Evolutionary conservation across 331 rosid genomes (phyloP).

Genomic region (Erythrophleum ivorense): DNA sequence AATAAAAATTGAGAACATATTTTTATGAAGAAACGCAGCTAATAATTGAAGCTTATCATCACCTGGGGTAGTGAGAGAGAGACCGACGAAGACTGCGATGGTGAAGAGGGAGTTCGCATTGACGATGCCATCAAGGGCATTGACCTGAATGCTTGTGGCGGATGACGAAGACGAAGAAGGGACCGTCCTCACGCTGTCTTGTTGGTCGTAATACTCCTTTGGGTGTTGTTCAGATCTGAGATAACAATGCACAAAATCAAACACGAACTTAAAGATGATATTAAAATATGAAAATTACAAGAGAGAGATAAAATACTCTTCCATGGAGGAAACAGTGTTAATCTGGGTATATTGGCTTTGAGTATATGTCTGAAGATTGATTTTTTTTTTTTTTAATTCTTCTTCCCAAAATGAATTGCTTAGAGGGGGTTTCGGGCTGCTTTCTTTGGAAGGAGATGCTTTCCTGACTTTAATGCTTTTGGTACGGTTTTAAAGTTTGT

Average conservation of each 20-base stretch:
- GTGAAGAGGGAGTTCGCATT: conserved; percentile 92
- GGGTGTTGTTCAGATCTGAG: neutral
- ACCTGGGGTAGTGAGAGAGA: conserved; percentile 63
- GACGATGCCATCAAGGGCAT: conserved; percentile 83
- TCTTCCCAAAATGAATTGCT: neutral
- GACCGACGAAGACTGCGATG: conserved; percentile 87
- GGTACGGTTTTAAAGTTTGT: neutral
- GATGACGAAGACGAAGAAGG: conserved; percentile 39
- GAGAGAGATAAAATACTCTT: conserved; percentile 41
- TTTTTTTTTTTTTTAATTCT: neutral
- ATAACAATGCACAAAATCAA: neutral
- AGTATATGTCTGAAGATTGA: neutral
- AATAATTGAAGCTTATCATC: neutral
- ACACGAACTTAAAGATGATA: neutral
- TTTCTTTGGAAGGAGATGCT: neutral
- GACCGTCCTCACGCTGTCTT: neutral
- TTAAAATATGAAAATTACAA: neutral
- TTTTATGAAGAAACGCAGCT: too few species aligned
- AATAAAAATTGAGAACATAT: too few species aligned
- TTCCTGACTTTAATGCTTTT: neutral
- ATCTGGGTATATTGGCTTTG: neutral
- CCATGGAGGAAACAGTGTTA: conserved; percentile 38
- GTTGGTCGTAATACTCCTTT: neutral
- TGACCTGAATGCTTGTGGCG: conserved; percentile 84
- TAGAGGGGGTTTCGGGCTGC: neutral